phyloP scores from a whole-genome alignment of 345 rosid genomes.

The Passiflora organensis region DNA sequence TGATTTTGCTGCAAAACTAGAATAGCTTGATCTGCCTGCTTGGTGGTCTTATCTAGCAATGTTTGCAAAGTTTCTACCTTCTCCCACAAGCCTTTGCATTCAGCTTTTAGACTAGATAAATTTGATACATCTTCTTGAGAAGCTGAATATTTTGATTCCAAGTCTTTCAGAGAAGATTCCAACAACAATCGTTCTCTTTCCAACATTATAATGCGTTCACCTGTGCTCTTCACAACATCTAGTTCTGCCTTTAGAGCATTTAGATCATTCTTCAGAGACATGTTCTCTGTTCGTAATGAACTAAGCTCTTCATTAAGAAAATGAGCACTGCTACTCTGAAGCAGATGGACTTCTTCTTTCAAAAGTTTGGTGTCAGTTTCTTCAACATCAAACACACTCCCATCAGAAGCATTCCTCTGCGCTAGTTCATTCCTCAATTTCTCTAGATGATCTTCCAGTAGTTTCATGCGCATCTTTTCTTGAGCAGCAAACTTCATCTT shows the following conservation, averaged over 20 bases:
- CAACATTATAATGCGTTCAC: conserved; percentile 55
- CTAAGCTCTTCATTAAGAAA: conserved; percentile 59
- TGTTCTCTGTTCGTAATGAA: conserved; percentile 58
- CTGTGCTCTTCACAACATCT: conserved; percentile 45
- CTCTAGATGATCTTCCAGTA: conserved; percentile 66
- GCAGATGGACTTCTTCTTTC: conserved; percentile 23
- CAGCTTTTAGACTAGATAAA: conserved; percentile 58
- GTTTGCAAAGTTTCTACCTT: conserved; percentile 69
- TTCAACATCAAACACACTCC: conserved; percentile 15
- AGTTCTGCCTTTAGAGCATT: conserved; percentile 56
- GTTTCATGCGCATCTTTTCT: conserved; percentile 65
- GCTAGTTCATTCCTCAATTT: conserved; percentile 53
- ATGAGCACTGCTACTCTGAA: conserved; percentile 30
- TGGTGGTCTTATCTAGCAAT: conserved; percentile 59
- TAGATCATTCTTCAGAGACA: conserved; percentile 55
- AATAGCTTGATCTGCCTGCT: conserved; percentile 82
- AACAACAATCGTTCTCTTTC: conserved; percentile 59
- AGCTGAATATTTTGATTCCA: conserved; percentile 60
- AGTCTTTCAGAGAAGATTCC: conserved; percentile 64
- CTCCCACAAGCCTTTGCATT: conserved; percentile 59
- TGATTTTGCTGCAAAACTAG: conserved; percentile 74
- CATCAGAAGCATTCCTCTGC: conserved; percentile 27
- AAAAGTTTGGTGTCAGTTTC: conserved; percentile 18
- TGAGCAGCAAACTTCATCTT: conserved; percentile 65
- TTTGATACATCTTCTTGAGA: conserved; percentile 71